Evolutionary conservation across 1,284 basidiomycete genomes (phyloP), one percentile per base, ranked within the genome.

Genomic region (Leccinum fallax): DNA sequence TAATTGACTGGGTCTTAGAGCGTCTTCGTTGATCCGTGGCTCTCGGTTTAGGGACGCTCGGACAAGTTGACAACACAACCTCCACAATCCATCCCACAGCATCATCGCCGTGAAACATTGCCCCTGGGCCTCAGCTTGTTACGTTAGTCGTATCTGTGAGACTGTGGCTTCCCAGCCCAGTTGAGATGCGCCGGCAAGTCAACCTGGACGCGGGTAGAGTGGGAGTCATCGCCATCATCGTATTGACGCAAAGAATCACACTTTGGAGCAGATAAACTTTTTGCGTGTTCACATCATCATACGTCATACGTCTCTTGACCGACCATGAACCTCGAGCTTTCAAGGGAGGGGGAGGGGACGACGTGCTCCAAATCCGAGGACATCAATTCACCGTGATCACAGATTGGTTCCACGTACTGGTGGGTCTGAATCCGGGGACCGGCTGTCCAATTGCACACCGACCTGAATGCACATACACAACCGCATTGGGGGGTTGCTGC

Each of bases 101-200:
- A 19, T 26, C 21, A 11, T 36, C 21, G 32, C 30, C 13, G 15
- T 55, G 56, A 60, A 60, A 60, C 30, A 26, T 16, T 55, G 11
- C 11, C 53, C 3, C 32, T n/a, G 4, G 26, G 26, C 49, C 48
- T 43, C 36, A 13, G 13, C 51, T 5, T 5, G 19, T 71, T 69
- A 68, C 68, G 69, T 70, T 43, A 55, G 19, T 19, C 46, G 21
- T 48, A 13, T 34, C 21, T 30, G 54, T 46, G 56, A 63, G 51
- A 40, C 38, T 36, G 11, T 36, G 11, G 28, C 49, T n/a, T 40
- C 53, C 36, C 30, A 38, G 15, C 26, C 56, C 4, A 36, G 54
- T 53, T 57, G 34, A 58, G 46, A 67, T 57, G 57, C 69, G 60
- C 59, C 52, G 34, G 46, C 11, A 54, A 69, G 43, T 57, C 38